phyloP scores from a whole-genome alignment of 495 filamentous ascomycete species.

The Xylaria scruposa region DNA sequence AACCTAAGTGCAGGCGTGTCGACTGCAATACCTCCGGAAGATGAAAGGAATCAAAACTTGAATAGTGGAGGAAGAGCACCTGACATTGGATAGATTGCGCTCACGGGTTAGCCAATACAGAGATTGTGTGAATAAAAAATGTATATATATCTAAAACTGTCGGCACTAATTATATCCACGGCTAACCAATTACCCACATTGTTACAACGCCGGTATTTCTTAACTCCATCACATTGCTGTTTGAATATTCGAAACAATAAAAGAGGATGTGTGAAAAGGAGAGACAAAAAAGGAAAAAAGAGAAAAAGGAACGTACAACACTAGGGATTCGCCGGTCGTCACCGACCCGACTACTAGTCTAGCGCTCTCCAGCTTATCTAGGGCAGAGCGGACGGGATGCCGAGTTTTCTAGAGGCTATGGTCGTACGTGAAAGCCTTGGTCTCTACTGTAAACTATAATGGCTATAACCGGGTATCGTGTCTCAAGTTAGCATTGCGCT shows the following conservation, averaged over 20 bases:
- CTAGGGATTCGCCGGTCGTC: neutral
- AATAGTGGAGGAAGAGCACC: neutral
- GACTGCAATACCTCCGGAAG: neutral
- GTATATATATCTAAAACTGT: neutral
- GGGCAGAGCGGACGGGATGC: conserved; percentile 54
- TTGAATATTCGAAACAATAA: too few relatives aligned
- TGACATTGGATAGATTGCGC: neutral
- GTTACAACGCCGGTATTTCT: neutral
- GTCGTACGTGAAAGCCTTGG: conserved; percentile 27
- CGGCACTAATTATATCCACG: neutral
- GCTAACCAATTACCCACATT: neutral
- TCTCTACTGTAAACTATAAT: neutral
- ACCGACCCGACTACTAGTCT: neutral
- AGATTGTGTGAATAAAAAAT: neutral
- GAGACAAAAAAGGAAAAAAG: neutral
- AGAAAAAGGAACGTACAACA: neutral
- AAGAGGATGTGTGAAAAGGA: neutral
- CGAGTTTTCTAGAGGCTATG: conserved; percentile 42
- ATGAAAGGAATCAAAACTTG: neutral
- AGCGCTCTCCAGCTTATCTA: conserved; percentile 33
- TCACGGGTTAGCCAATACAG: neutral
- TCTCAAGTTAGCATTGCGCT: neutral
- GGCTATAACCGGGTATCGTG: neutral
- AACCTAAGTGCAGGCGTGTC: neutral
- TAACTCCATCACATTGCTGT: too few relatives aligned